Base-by-base conservation (phyloP, 148 eudicot genomes). In the Camellia lanceoleosa region DNA sequence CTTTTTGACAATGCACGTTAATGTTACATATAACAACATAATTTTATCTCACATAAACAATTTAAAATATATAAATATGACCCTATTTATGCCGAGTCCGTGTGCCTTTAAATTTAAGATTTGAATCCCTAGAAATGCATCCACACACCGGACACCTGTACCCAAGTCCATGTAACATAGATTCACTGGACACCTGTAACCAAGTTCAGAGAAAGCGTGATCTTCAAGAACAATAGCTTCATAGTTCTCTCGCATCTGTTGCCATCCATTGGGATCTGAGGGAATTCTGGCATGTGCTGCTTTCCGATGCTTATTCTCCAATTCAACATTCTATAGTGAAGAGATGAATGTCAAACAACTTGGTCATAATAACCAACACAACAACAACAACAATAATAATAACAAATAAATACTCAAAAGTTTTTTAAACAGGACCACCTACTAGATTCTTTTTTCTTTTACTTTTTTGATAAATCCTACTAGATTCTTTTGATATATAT, bases 161-260 rank as follows among this genome's bases (percentile, higher is more conserved):
- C 14, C 11, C 11, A 10, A 10, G 16, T 12, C 14, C 1, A 18
- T 59, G 23, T 23, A 23, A 23, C 23, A 23, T 23, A 23, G 23
- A 23, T 23, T 23, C 23, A 23, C 23, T 0, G 23, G 23, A 23
- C 23, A 23, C 23, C 23, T 23, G 0, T 23, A 23, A 0, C 23
- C 23, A 23, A 23, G 85, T 79, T 97, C 99, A 78, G 98, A 84
- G 74, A 92, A 94, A 68, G 86, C 87, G 90, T 90, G 90, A 84
- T 97, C 98, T 86, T 91, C 98, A 77, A 97, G 95, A 62, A 97
- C 68, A 67, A 92, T 92, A 52, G 94, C 87, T 85, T 97, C 99
- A 90, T 89, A 94, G 80, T 94, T 94, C 80, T 97, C 99, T 62
- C 98, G 95, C 82, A 92, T 91, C 52, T 86, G 87, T 81, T 92